Evolutionary conservation across 306 rosid species (phyloP).

Genomic region (Vigna reflexopilosa): DNA sequence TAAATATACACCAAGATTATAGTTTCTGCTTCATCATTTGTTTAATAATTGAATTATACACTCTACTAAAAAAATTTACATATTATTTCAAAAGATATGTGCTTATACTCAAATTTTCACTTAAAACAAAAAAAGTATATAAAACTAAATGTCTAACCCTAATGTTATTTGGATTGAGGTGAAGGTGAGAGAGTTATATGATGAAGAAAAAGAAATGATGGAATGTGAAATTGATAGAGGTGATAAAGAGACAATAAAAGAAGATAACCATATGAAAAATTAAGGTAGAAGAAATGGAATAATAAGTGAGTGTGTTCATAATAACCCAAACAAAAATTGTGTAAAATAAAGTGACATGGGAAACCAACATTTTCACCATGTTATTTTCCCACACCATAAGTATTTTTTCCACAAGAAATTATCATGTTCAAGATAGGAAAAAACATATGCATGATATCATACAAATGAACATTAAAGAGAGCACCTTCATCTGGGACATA

Average conservation of each 20-base stretch:
- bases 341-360: not conserved
- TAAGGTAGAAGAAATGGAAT: not conserved
- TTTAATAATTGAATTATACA: no score
- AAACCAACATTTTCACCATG: not conserved
- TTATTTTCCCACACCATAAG: not conserved
- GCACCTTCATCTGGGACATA: constrained; percentile 61
- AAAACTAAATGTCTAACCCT: not conserved
- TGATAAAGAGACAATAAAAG: not conserved
- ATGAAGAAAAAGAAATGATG: not conserved
- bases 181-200: no score
- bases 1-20: no score
- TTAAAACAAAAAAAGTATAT: not conserved
- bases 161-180: not conserved
- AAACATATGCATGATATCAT: not conserved
- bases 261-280: not conserved
- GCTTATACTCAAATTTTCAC: not conserved
- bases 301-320: not conserved
- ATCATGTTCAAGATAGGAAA: not conserved
- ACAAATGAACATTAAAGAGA: not conserved
- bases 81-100: not conserved
- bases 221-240: not conserved
- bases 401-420: not conserved
- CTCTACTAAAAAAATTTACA: no score
- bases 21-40: no score
- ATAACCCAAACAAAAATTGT: not conserved